Evolutionary conservation across 2,329 filamentous ascomycete species (phyloP).

Genomic region (Penicillium rolfsii): DNA sequence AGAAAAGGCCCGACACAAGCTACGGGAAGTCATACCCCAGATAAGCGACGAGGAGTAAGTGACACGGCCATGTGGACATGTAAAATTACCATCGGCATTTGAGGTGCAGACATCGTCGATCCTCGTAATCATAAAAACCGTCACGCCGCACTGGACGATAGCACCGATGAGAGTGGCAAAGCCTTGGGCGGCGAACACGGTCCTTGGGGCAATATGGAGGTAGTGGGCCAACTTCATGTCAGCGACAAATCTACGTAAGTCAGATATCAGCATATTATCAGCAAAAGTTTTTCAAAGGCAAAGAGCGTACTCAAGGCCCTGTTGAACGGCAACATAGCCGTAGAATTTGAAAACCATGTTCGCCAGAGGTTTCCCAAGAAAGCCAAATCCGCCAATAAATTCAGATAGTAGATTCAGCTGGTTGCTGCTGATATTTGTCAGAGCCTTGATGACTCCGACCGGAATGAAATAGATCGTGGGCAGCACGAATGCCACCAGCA

Average conservation of each 20-base stretch:
- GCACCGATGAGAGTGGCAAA: slow-evolving; percentile 55
- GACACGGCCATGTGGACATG: slow-evolving; percentile 59
- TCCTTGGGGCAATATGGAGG: slow-evolving; percentile 51
- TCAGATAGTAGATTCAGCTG: slow-evolving; percentile 53
- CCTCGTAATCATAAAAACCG: slow-evolving; percentile 53
- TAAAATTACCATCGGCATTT: slow-evolving; percentile 62
- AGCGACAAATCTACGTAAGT: slow-evolving; percentile 59
- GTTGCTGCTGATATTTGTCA: slow-evolving; percentile 56
- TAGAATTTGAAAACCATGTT: slow-evolving; percentile 73
- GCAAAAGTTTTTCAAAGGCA: not conserved
- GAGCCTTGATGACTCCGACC: slow-evolving; percentile 52
- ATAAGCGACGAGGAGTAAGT: slow-evolving; percentile 72
- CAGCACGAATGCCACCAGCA: slow-evolving; percentile 51
- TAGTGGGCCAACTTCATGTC: slow-evolving; percentile 66
- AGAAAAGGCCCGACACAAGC: not conserved
- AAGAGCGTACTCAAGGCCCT: slow-evolving; percentile 55
- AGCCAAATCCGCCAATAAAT: slow-evolving; percentile 55
- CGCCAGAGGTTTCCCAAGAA: slow-evolving; percentile 51
- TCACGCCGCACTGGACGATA: slow-evolving; percentile 54
- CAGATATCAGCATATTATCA: not conserved
- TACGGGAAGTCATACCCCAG: slow-evolving; percentile 56
- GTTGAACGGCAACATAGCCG: slow-evolving; percentile 67
- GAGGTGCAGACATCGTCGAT: slow-evolving; percentile 56
- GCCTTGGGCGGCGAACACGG: slow-evolving; percentile 56
- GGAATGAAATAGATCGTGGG: slow-evolving; percentile 53